Evolutionary conservation across 768 basidiomycete genomes (phyloP).

Genomic region (Saitozyma sp.): DNA sequence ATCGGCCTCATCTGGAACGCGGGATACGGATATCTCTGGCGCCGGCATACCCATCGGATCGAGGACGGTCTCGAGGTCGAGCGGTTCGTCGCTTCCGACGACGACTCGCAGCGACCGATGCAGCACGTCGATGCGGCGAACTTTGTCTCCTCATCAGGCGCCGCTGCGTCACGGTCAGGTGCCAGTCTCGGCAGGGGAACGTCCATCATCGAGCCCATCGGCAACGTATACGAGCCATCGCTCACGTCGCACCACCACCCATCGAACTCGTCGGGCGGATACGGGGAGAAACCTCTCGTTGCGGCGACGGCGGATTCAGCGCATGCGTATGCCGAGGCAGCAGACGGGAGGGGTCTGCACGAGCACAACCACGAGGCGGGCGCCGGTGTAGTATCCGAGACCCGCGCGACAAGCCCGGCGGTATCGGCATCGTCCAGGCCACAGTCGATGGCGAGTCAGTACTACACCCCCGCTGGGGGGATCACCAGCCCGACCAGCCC

Average conservation of each 20-base stretch:
- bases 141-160: slow-evolving; percentile 7
- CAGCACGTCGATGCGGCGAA: slow-evolving; percentile 22
- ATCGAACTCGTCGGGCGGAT: background rate
- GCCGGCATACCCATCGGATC: slow-evolving; percentile 44
- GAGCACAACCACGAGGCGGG: background rate
- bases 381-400: background rate
- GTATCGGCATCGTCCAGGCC: background rate
- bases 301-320: background rate
- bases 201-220: slow-evolving; percentile 17
- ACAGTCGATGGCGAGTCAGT: slow-evolving; percentile 2
- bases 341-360: slow-evolving; percentile 4
- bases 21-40: slow-evolving; percentile 49
- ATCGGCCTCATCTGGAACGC: slow-evolving; percentile 64
- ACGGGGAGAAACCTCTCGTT: slow-evolving; percentile 2
- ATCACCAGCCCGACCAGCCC: background rate
- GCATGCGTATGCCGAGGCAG: slow-evolving; percentile 2
- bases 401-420: background rate
- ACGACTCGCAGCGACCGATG: slow-evolving; percentile 39
- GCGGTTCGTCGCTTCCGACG: slow-evolving; percentile 34
- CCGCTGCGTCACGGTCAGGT: background rate
- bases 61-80: slow-evolving; percentile 51
- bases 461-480: slow-evolving; percentile 5
- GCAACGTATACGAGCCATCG: slow-evolving; percentile 3
- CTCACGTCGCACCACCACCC: background rate
- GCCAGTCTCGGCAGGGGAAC: background rate